These are phyloP conservation scores for Zychaea mexicana DNA, from an alignment of 371 early-diverging fungal species.

Conservation along the genomic window DNA sequence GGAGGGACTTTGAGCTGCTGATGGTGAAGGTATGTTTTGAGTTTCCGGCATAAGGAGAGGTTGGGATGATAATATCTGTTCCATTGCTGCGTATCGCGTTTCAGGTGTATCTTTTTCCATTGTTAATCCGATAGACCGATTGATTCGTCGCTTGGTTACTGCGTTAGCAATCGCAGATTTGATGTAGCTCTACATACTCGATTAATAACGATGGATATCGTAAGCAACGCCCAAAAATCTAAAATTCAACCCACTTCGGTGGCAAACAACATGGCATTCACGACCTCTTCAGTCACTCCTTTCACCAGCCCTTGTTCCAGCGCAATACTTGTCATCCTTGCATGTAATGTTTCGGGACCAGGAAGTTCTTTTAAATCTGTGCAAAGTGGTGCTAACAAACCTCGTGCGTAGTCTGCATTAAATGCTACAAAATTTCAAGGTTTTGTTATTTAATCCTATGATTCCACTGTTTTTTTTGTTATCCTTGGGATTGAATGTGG, in stretches of 20 bases:
- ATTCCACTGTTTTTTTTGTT: not conserved
- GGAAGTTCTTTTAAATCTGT: constrained; percentile 74
- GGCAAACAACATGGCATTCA: constrained; percentile 71
- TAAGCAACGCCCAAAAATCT: not conserved
- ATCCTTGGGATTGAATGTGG: no score
- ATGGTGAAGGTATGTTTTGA: constrained; percentile 34
- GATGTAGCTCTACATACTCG: constrained; percentile 58
- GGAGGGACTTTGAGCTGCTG: constrained; percentile 14
- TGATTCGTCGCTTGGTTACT: constrained; percentile 68
- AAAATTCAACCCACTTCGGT: constrained; percentile 56
- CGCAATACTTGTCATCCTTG: constrained; percentile 76
- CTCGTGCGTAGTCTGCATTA: constrained; percentile 69
- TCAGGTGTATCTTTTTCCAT: constrained; percentile 21
- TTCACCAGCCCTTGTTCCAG: constrained; percentile 71
- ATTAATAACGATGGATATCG: not conserved
- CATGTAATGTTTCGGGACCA: constrained; percentile 63
- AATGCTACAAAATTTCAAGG: constrained; percentile 29
- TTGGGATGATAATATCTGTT: constrained; percentile 5
- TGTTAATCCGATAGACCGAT: constrained; percentile 66
- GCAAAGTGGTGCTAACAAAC: constrained; percentile 70
- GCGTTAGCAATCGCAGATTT: constrained; percentile 74
- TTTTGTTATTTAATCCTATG: no score
- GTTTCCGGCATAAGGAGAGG: not conserved
- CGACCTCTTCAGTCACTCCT: constrained; percentile 68
- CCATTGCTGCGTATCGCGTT: constrained; percentile 2